A percentile compares a stretch with the other conserved stretches of the same genome.
Evolutionary conservation across 2,329 filamentous ascomycete genomes (phyloP).

Genomic region (Monosporascus cannonballus): DNA sequence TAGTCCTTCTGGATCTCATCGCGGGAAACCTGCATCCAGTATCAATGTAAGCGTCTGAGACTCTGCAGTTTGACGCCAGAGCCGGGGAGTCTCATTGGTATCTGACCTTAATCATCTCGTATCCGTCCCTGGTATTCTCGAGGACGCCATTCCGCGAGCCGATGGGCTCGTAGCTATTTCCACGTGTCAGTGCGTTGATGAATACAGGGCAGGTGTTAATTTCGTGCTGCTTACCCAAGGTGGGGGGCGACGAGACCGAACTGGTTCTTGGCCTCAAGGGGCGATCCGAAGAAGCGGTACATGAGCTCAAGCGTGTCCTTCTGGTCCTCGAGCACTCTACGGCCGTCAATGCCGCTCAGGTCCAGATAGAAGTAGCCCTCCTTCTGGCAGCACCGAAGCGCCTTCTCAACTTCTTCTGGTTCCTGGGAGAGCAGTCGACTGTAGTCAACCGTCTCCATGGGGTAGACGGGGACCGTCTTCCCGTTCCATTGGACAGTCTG

Average conservation of each 20-base stretch:
- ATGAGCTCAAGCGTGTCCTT: constrained; percentile 47
- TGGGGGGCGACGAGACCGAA: constrained; percentile 48
- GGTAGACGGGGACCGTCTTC: constrained; percentile 42
- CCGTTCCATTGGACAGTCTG: constrained; percentile 44
- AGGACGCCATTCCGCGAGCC: constrained; percentile 42
- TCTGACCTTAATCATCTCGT: constrained; percentile 45
- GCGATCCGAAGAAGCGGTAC: constrained; percentile 48
- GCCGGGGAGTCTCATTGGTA: too few relatives aligned
- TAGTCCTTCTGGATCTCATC: constrained; percentile 43
- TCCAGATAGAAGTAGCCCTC: constrained; percentile 53
- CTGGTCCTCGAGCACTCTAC: constrained; percentile 45
- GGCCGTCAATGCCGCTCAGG: constrained; percentile 45
- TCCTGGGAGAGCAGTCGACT: constrained; percentile 47
- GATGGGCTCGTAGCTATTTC: constrained; percentile 39
- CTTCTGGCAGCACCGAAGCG: constrained; percentile 41
- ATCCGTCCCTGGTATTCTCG: constrained; percentile 42
- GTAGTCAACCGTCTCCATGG: constrained; percentile 48
- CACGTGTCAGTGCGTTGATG: neutral
- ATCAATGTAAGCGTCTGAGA: neutral
- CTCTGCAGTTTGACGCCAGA: too few relatives aligned
- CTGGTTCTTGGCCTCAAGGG: constrained; percentile 50
- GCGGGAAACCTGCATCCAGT: constrained; percentile 29
- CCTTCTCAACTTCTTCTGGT: constrained; percentile 45
- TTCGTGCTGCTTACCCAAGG: constrained; percentile 33
- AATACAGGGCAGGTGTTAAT: neutral